phyloP scores from a whole-genome alignment of 2,329 filamentous ascomycete species.

The Incumbomyces lentus region DNA sequence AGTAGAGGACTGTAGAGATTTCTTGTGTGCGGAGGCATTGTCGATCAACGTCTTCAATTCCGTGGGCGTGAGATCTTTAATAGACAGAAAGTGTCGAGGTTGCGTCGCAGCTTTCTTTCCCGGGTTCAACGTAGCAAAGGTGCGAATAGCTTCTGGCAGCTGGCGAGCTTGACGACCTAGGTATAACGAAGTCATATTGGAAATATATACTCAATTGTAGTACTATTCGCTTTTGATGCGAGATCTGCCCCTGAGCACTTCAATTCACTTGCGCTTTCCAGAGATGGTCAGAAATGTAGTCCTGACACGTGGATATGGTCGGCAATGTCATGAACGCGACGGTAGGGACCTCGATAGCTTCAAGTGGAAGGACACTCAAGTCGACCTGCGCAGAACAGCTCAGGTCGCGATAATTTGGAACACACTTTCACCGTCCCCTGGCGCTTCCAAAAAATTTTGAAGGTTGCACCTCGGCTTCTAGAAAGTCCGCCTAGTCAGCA shows the following conservation, averaged over 20 bases:
- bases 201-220: background rate
- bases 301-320: background rate
- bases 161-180: background rate
- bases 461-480: no score
- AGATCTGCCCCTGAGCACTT: background rate
- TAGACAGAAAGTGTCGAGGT: slow-evolving; percentile 83
- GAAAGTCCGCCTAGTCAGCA: no score
- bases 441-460: no score
- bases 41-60: slow-evolving; percentile 76
- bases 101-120: background rate
- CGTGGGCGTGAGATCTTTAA: slow-evolving; percentile 67
- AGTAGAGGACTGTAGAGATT: slow-evolving; percentile 41
- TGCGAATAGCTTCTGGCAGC: background rate
- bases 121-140: background rate
- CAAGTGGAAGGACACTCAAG: no score
- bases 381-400: no score
- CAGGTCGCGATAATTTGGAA: no score
- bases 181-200: background rate
- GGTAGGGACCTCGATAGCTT: no score
- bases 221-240: background rate
- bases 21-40: slow-evolving; percentile 69
- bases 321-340: background rate
- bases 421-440: no score
- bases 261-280: background rate
- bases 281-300: background rate